phyloP scores from a whole-genome alignment of 2,329 filamentous ascomycete genomes.

The Ophiostoma montium region DNA sequence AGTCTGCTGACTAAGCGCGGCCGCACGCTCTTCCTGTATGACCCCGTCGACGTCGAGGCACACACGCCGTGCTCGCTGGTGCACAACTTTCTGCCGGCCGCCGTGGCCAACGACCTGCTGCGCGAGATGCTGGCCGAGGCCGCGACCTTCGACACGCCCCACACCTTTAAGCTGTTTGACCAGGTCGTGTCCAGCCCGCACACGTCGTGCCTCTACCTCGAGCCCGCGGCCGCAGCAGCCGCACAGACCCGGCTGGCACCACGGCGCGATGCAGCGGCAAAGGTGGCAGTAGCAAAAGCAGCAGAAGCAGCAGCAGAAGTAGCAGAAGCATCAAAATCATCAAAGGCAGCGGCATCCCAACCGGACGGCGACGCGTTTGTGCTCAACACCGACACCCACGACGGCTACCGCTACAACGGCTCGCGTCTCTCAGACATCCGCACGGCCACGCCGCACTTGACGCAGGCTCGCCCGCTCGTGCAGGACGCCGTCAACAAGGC shows the following conservation, averaged over 20 bases:
- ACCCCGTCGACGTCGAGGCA: constrained; percentile 63
- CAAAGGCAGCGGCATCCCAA: not conserved
- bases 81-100: constrained; percentile 68
- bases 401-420: constrained; percentile 77
- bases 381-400: not conserved
- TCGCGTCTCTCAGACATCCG: constrained; percentile 61
- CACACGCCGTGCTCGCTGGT: constrained; percentile 86
- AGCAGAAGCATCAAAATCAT: no score
- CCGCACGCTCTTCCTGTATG: constrained; percentile 69
- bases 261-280: not conserved
- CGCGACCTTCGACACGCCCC: constrained; percentile 46
- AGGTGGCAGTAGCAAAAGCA: no score
- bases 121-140: constrained; percentile 62
- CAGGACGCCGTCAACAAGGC: constrained; percentile 64
- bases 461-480: constrained; percentile 54
- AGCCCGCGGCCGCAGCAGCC: constrained; percentile 19
- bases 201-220: constrained; percentile 71
- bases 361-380: not conserved
- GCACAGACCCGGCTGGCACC: not conserved
- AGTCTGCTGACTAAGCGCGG: constrained; percentile 49
- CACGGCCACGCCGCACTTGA: constrained; percentile 59
- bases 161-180: constrained; percentile 74
- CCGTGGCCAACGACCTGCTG: constrained; percentile 61
- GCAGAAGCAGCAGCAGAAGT: no score
- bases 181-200: constrained; percentile 76